phyloP scores from a whole-genome alignment of 179 eudicot species.

The Drosera spatulata region DNA sequence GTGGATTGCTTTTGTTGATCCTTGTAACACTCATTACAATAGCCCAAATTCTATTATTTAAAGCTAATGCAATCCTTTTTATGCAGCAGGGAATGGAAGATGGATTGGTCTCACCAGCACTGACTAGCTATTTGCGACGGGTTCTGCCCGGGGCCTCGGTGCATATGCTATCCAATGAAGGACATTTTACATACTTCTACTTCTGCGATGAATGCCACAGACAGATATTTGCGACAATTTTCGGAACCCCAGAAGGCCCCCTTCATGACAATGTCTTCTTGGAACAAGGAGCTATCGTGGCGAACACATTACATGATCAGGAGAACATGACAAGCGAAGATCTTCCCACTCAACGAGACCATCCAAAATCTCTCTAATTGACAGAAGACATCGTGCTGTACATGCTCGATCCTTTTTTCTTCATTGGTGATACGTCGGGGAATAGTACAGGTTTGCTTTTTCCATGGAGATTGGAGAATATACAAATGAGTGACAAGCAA shows the following conservation, averaged over 20 bases:
- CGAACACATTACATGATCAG: background rate
- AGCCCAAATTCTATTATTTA: too few species aligned
- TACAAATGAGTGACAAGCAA: too few species aligned
- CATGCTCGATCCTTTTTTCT: background rate
- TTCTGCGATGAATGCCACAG: slow-evolving; percentile 64
- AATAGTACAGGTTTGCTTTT: too few species aligned
- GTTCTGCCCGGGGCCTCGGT: slow-evolving; percentile 51
- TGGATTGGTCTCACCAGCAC: slow-evolving; percentile 44
- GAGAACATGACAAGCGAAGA: slow-evolving; percentile 4
- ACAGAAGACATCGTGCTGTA: slow-evolving; percentile 6
- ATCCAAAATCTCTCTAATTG: slow-evolving; percentile 3
- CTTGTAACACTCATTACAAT: too few species aligned
- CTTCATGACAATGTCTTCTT: slow-evolving; percentile 8
- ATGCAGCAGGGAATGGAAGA: slow-evolving; percentile 53
- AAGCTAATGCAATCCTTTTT: background rate
- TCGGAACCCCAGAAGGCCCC: slow-evolving; percentile 57
- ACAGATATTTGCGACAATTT: slow-evolving; percentile 38
- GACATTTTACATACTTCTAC: slow-evolving; percentile 55
- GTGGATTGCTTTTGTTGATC: too few species aligned
- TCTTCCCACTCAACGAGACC: slow-evolving; percentile 4
- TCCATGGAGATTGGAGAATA: too few species aligned
- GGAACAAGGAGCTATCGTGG: slow-evolving; percentile 4
- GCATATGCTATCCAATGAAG: slow-evolving; percentile 59
- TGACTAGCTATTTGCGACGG: slow-evolving; percentile 39
- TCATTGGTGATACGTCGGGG: background rate